These are phyloP conservation scores for Sarcomyxa edulis DNA, from an alignment of 768 basidiomycete species.

Conservation along the genomic window DNA sequence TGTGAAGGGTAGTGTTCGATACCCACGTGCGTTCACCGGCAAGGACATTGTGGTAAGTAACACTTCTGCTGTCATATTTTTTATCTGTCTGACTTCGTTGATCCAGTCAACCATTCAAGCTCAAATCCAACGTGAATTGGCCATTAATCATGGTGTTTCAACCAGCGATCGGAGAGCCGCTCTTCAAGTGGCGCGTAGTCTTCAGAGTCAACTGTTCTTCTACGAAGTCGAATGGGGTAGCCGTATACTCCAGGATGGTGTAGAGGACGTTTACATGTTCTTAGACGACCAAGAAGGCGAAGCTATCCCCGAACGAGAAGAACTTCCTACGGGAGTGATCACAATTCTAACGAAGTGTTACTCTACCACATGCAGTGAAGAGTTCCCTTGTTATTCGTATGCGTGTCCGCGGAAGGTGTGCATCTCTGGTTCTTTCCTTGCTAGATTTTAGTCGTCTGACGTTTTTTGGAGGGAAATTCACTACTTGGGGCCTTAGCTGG, in stretches of 20 bases:
- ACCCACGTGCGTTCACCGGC: slow-evolving; percentile 88
- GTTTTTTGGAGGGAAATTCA: slow-evolving; percentile 23
- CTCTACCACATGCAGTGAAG: slow-evolving; percentile 80
- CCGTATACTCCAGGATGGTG: slow-evolving; percentile 74
- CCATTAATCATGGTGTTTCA: slow-evolving; percentile 67
- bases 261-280: slow-evolving; percentile 94
- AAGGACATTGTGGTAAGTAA: slow-evolving; percentile 85
- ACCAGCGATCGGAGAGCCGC: slow-evolving; percentile 80
- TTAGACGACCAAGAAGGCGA: slow-evolving; percentile 77
- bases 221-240: slow-evolving; percentile 96
- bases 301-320: slow-evolving; percentile 53
- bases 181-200: slow-evolving; percentile 80
- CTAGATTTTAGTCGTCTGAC: neutral
- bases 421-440: neutral
- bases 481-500: slow-evolving; percentile 19
- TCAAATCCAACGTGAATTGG: slow-evolving; percentile 80
- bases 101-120: slow-evolving; percentile 83
- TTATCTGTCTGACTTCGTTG: slow-evolving; percentile 1
- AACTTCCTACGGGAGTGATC: slow-evolving; percentile 83
- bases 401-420: slow-evolving; percentile 69
- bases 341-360: slow-evolving; percentile 91
- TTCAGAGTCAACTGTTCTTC: slow-evolving; percentile 92
- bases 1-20: slow-evolving; percentile 90
- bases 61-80: neutral
- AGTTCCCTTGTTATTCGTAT: slow-evolving; percentile 75